Conservation (phyloP, 306 rosid species). For the Psophocarpus tetragonolobus region DNA sequence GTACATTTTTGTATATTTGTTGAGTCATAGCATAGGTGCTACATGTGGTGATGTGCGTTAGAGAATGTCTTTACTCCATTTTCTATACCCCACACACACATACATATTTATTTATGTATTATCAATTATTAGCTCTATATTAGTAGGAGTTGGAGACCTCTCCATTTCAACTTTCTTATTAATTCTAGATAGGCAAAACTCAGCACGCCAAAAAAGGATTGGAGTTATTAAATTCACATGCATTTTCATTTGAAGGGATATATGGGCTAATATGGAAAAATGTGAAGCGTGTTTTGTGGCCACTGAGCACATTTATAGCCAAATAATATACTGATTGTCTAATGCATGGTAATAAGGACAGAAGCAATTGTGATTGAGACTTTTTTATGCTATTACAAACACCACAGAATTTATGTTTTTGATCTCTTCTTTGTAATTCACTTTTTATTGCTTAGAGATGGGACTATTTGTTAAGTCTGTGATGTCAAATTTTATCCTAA, state of each 20-base stretch:
- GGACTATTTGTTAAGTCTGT: background rate
- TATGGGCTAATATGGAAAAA: background rate
- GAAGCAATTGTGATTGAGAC: background rate
- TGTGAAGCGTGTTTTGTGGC: constrained; percentile 11
- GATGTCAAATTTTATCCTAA: background rate
- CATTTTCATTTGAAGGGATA: background rate
- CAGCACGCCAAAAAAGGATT: background rate
- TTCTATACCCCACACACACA: background rate
- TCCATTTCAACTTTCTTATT: constrained; percentile 21
- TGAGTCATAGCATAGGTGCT: constrained; percentile 10
- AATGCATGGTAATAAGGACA: constrained; percentile 8
- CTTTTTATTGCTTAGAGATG: background rate
- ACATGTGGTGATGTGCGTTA: background rate
- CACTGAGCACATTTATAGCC: constrained; percentile 7
- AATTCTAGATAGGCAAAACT: background rate
- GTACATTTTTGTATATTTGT: background rate
- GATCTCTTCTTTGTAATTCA: constrained; percentile 3
- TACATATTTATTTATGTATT: background rate
- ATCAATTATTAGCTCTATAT: background rate
- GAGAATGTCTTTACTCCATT: constrained; percentile 29
- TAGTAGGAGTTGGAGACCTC: constrained; percentile 25
- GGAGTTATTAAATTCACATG: background rate
- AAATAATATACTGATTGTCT: constrained; percentile 13
- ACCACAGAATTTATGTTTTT: background rate
- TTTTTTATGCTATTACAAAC: background rate